Conservation (phyloP, 352 stramenopile genomes). For the Globisporangium mamillatum region DNA sequence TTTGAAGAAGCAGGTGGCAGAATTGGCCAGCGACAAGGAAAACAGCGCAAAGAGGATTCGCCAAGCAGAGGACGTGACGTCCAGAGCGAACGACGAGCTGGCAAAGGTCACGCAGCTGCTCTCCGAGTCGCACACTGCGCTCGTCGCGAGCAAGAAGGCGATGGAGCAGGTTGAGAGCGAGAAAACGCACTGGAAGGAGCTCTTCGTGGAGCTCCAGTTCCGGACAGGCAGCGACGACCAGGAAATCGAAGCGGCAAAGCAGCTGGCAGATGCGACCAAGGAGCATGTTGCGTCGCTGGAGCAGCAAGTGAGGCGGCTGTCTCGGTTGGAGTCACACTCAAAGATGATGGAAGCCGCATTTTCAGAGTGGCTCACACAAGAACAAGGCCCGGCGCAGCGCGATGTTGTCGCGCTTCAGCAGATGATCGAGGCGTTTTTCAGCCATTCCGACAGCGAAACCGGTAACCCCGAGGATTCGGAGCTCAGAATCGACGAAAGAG, state of each 20-base stretch:
- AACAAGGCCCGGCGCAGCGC: neutral
- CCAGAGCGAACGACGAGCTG: conserved; percentile 39
- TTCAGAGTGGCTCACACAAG: conserved; percentile 3
- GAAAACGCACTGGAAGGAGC: conserved; percentile 34
- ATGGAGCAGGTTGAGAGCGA: conserved; percentile 32
- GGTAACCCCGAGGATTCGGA: neutral
- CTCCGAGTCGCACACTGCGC: conserved; percentile 35
- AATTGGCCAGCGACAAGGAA: conserved; percentile 36
- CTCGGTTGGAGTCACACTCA: conserved; percentile 1
- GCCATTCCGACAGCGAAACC: neutral
- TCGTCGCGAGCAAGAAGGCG: conserved; percentile 37
- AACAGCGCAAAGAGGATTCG: conserved; percentile 22
- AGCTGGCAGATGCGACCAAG: conserved; percentile 28
- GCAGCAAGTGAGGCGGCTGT: conserved; percentile 19
- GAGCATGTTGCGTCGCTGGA: conserved; percentile 27
- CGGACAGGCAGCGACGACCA: conserved; percentile 28
- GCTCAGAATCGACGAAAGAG: neutral
- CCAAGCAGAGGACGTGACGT: conserved; percentile 29
- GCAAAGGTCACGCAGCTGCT: conserved; percentile 42
- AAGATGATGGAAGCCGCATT: neutral
- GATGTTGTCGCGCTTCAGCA: conserved; percentile 13
- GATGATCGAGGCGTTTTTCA: conserved; percentile 25
- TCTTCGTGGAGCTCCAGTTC: conserved; percentile 42
- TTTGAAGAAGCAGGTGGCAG: conserved; percentile 39
- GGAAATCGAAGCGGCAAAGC: conserved; percentile 32